phyloP scores from a whole-genome alignment of 2,329 filamentous ascomycete species.

The Penicillium sp. region DNA sequence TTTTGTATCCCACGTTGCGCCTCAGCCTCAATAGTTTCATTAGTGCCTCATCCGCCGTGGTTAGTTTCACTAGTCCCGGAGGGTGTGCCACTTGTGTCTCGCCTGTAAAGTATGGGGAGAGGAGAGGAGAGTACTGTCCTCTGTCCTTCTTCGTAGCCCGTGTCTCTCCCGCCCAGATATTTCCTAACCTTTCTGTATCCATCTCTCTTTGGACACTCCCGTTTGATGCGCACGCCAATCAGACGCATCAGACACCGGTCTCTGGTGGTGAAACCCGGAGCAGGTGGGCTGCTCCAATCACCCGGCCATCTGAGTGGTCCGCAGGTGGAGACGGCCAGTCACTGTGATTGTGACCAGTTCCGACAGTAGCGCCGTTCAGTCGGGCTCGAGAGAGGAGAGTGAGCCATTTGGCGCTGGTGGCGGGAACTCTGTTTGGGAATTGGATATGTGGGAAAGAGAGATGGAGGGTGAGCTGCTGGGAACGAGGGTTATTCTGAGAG shows the following conservation, averaged over 20 bases:
- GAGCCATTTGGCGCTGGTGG: constrained; percentile 26
- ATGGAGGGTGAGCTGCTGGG: background rate
- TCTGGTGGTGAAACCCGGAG: constrained; percentile 15
- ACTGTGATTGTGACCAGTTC: constrained; percentile 28
- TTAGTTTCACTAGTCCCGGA: constrained; percentile 2
- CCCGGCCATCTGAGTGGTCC: background rate
- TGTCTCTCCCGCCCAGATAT: background rate
- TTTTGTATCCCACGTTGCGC: constrained; percentile 2
- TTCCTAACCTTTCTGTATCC: background rate
- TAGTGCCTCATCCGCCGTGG: background rate
- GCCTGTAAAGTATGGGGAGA: too few relatives aligned
- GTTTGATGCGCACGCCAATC: constrained; percentile 1
- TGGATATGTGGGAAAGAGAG: background rate
- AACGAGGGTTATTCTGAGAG: background rate
- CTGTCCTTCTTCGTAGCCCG: background rate
- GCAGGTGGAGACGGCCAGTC: constrained; percentile 11
- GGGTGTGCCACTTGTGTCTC: background rate
- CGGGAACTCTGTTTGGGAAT: constrained; percentile 1
- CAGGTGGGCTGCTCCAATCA: constrained; percentile 15
- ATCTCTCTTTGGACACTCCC: background rate
- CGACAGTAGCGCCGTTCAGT: constrained; percentile 23
- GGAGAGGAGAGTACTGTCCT: background rate
- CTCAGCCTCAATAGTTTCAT: constrained; percentile 1
- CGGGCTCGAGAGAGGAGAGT: constrained; percentile 1
- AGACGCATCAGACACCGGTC: background rate